Base-by-base conservation (phyloP, 169 alveolate species). In the Cryptosporidium xiaoi region DNA sequence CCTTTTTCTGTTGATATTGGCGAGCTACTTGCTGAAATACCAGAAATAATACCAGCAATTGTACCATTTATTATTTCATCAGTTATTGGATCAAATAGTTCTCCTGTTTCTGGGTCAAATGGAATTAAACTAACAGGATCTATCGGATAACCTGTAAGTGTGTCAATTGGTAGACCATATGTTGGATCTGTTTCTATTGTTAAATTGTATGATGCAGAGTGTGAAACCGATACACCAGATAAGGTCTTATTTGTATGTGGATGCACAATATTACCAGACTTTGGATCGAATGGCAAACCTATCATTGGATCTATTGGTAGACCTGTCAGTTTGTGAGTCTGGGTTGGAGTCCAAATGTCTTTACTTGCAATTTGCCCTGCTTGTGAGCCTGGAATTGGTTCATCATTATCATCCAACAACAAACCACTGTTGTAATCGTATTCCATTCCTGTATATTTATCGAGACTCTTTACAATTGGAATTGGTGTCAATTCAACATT, bases 221-320 rank as follows among this genome's bases (percentile, higher is more conserved):
- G 20, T 0, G 87, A 24, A 8, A 77, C 71, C 4, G 87, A 56
- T 31, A 55, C 16, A 77, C 71, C 87, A 40, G 53, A 10, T 48
- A 77, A 34, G 29, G 87, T 56, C 6, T 60, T 44, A 62, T 62
- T 62, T 29, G 87, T 77, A 16, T 56, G 33, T 60, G 87, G 87
- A 33, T 77, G 77, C 15, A 77, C 51, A 10, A 77, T 24, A 24
- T 77, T 36, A 60, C 87, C 87, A 24, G 77, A 44, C 4, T 34
- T 77, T 60, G 87, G 69, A 62, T 77, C 71, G 64, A 77, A 77
- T 24, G 87, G 87, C 16, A 77, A 53, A 62, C 87, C 87, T 56
- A 31, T 34, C 60, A 40, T 58, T 58, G 87, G 87, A 27, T 77
- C 87, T 27, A 77, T 77, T 24, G 87, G 87, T 12, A 60, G 40